Conservation (phyloP, 108 stramenopile species). For the Nitzschia putrida region DNA sequence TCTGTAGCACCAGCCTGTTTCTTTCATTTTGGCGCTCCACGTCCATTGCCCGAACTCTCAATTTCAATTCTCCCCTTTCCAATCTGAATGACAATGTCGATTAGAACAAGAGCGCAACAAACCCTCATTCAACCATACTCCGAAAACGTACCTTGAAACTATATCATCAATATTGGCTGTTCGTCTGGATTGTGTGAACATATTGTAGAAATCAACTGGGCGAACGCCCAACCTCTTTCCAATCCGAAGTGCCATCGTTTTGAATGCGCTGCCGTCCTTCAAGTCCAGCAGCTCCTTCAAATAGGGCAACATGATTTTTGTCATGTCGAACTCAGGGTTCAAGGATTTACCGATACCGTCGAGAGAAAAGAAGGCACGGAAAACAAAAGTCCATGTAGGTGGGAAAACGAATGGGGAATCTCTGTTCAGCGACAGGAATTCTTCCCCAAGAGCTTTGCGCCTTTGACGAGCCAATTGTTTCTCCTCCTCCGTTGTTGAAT, state of each 20-base stretch:
- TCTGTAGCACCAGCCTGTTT: conserved; percentile 80
- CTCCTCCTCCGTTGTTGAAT: conserved; percentile 73
- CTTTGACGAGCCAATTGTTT: conserved; percentile 69
- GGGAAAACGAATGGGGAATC: conserved; percentile 95
- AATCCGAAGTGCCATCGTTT: conserved; percentile 77
- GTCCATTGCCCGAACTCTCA: conserved; percentile 90
- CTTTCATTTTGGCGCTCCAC: conserved; percentile 86
- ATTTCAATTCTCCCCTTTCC: conserved; percentile 92
- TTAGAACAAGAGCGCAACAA: too few relatives aligned
- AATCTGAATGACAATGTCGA: conserved; percentile 53
- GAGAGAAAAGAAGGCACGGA: conserved; percentile 95
- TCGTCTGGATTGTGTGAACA: conserved; percentile 84
- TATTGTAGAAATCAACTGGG: conserved; percentile 81
- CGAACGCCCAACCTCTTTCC: conserved; percentile 85
- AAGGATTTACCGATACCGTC: conserved; percentile 98
- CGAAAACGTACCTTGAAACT: conserved; percentile 57
- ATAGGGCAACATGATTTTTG: conserved; percentile 89
- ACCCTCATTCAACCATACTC: too few relatives aligned
- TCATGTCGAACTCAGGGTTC: conserved; percentile 92
- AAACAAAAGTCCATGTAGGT: conserved; percentile 97
- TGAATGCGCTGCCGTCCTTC: conserved; percentile 88
- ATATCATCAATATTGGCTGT: conserved; percentile 82
- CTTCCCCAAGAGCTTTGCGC: conserved; percentile 80
- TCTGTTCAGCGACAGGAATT: conserved; percentile 86
- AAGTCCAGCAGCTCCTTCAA: conserved; percentile 94